Evolutionary conservation across 352 stramenopile species (phyloP).

Genomic region (Halophytophthora batemanensis): DNA sequence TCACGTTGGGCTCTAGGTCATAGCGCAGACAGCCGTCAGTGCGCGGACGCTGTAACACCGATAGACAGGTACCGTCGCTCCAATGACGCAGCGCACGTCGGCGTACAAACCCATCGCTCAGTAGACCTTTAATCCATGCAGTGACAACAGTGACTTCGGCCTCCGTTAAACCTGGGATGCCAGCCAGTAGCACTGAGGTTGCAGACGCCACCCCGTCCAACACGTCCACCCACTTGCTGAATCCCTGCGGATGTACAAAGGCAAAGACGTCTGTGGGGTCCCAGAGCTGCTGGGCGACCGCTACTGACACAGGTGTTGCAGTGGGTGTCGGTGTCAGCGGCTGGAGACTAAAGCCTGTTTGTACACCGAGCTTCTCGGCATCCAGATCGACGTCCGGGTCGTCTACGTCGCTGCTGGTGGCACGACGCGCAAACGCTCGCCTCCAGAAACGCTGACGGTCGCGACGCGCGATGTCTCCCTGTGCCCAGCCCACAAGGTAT

Average conservation of each 20-base stretch:
- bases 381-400: slow-evolving; percentile 66
- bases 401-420: slow-evolving; percentile 30
- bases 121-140: slow-evolving; percentile 40
- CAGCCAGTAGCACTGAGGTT: slow-evolving; percentile 8
- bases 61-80: slow-evolving; percentile 56
- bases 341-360: slow-evolving; percentile 53
- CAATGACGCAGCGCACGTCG: slow-evolving; percentile 59
- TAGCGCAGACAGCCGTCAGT: slow-evolving; percentile 38
- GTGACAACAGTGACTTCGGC: slow-evolving; percentile 36
- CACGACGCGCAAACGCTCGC: slow-evolving; percentile 41
- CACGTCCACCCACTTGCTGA: slow-evolving; percentile 42
- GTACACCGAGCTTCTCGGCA: slow-evolving; percentile 37
- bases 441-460: slow-evolving; percentile 69
- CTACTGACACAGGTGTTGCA: slow-evolving; percentile 23
- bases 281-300: slow-evolving; percentile 44
- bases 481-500: slow-evolving; percentile 56
- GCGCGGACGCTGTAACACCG: slow-evolving; percentile 36
- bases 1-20: slow-evolving; percentile 56
- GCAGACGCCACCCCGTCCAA: slow-evolving; percentile 14
- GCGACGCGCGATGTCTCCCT: slow-evolving; percentile 36
- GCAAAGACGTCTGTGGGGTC: slow-evolving; percentile 30
- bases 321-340: slow-evolving; percentile 23
- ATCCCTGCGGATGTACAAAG: slow-evolving; percentile 46
- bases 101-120: slow-evolving; percentile 42
- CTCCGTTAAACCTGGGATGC: slow-evolving; percentile 14